Conservation (phyloP, 495 filamentous ascomycete species). For the Alectoria sarmentosa region DNA sequence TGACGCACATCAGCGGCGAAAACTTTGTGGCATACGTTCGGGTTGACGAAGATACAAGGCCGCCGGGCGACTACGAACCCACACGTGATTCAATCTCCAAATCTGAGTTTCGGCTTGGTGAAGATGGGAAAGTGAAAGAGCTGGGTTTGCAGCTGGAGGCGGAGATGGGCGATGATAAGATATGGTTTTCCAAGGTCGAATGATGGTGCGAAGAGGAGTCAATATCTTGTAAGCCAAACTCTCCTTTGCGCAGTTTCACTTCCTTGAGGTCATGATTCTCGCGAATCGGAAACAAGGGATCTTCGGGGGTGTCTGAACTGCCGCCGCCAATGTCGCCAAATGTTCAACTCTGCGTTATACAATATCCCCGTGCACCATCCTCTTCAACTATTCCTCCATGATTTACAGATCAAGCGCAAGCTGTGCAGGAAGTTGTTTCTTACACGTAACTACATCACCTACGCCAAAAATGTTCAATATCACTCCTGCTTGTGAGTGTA, state of each 20-base stretch:
- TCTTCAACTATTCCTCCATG: too few species aligned
- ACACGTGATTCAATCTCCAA: conserved; percentile 18
- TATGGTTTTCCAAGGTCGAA: conserved; percentile 21
- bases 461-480: too few species aligned
- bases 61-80: conserved; percentile 28
- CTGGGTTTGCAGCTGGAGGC: conserved; percentile 31
- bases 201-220: background rate
- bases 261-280: too few species aligned
- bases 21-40: conserved; percentile 19
- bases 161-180: conserved; percentile 30
- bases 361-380: too few species aligned
- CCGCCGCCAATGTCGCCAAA: too few species aligned
- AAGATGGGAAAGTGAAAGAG: conserved; percentile 29
- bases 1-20: conserved; percentile 26
- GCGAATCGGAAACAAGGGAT: background rate
- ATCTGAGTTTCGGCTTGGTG: conserved; percentile 37
- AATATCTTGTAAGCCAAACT: background rate
- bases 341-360: too few species aligned
- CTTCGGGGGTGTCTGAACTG: background rate
- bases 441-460: too few species aligned
- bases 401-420: too few species aligned
- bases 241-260: too few species aligned
- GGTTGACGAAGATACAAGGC: conserved; percentile 1
- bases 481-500: too few species aligned
- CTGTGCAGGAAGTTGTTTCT: too few species aligned